Base-by-base conservation (phyloP, 805 yeast species). In the Candida nemodendra region DNA sequence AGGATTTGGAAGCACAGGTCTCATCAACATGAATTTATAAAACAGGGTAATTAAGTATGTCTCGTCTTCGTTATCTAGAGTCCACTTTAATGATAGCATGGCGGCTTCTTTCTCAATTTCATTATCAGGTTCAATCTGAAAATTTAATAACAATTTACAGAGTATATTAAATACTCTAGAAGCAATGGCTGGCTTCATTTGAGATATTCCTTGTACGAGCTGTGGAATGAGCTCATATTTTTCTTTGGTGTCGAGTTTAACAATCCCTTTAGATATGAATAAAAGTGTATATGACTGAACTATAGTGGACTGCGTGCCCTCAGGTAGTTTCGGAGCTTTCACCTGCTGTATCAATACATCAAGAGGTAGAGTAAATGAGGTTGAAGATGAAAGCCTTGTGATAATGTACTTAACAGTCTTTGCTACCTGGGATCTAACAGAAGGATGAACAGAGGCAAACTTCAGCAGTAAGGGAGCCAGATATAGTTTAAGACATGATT, bases 391-490 rank as follows among this genome's bases (percentile, higher is more conserved):
- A 38, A 86, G 64, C 35, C 95, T 69, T 0, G 87, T 79, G 35
- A 84, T 69, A 11, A 87, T 53, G 54, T 85, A 81, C 42, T 79
- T 79, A 26, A 88, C 68, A 9, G 82, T 74, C 45, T 79, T 78
- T 6, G 46, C 43, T 2, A 90, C 81, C 26, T 83, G 81, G 18
- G 72, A 65, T 44, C 93, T 72, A 1, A 85, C 95, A 12, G 74
- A 64, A 0, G 68, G 64, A 57, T 84, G 75, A 3, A 81, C 74
- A 12, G 96, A 88, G 2, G 83, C 76, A 36, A 90, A 69, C 56
- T 91, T 91, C 44, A 90, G 65, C 24, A 91, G 62, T 18, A 91
- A 56, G 1, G 99, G 96, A 1, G 87, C 72, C 29, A 91, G 67
- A 53, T 83, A 91, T 1, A 75, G 61, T 9, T 70, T 68, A 27